Evolutionary conservation across 768 basidiomycete species (phyloP), one percentile per base, ranked within the genome.

Genomic region (Naganishia friedmannii): DNA sequence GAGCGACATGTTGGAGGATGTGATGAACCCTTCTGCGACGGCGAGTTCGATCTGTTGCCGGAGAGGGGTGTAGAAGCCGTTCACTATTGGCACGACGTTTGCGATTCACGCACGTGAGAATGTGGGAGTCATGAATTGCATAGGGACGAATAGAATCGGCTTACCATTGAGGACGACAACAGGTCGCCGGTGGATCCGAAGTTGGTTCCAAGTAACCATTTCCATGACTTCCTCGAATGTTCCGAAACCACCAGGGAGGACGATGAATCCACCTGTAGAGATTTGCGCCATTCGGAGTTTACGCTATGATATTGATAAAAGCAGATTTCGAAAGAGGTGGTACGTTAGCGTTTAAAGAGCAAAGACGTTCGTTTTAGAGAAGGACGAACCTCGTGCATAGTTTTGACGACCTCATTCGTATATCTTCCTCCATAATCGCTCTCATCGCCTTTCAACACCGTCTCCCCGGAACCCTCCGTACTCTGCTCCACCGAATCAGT

Each of bases 221-320:
- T 98, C 95, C 32, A 96, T 80, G 34, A 89, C 90, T 86, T 97
- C 95, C 82, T 99, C 96, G 73, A 92, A 91, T 0, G 94, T 97
- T 12, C 95, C 95, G 77, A 88, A 96, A 0, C 95, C 95, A 23
- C 95, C 95, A 0, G 95, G 94, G 23, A 99, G 83, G 13, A 88
- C 91, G 56, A 97, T 83, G 75, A 99, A 99, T 0, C 88, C 93
- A 21, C 86, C 85, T 0, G 81, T 78, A 0, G 86, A 87, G 10
- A 89, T 84, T 73, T 86, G 86, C 0, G 94, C 93, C 93, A 98
- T 96, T 78, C 90, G 88, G 10, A 90, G 84, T 77, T 97, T 97
- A 17, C 94, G 87, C 75, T 93, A 29, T 12, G 26, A 17, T 0
- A 56, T n/a, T n/a, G n/a, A n/a, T n/a, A n/a, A n/a, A n/a, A n/a